Base-by-base conservation (phyloP, 495 filamentous ascomycete genomes). In the Penicillium odoratum region DNA sequence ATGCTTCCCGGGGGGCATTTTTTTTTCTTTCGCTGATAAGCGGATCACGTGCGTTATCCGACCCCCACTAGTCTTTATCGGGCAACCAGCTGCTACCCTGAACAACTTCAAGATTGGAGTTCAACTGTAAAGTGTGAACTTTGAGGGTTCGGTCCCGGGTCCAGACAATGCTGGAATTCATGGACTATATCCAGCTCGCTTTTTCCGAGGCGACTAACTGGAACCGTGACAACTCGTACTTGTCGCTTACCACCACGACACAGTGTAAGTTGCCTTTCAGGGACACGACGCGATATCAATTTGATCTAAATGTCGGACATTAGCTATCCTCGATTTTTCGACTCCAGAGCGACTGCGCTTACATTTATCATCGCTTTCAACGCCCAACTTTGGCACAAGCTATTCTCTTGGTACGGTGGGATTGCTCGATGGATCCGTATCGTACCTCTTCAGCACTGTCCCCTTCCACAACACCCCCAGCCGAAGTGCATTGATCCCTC, bases 101-200 rank as follows among this genome's bases (percentile, higher is more conserved):
- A 36, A 42, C 51, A 44, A 45, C 42, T 18, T 34, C 52, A 13
- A 16, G 28, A 38, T 29, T 21, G 21, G 21, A 2, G 21, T 21
- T 2, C 21, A 21, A 21, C 21, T 21, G 21, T 21, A 2, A 21
- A 21, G 1, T 21, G 44, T 34, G 40, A 45, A 43, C 42, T 7
- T 36, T 40, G 7, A 16, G 45, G 42, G 38, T 53, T 42, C 40
- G 31, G 48, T 44, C 42, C 40, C 29, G 13, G 29, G 29, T 36
- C 28, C 48, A 51, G 57, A 78, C 40, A 58, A 98, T 98, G 94
- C 86, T 96, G 77, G 88, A 91, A 71, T 98, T 97, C 79, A 98
- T 98, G 93, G 91, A 97, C 69, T 93, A 96, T 75, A 86, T 98
- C 73, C 93, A 95, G 72, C 84, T 90, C 69, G 88, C 91, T 70